Evolutionary conservation across 768 basidiomycete genomes (phyloP), one percentile per base, ranked within the genome.

Genomic region (Xanthoconium stramineum): DNA sequence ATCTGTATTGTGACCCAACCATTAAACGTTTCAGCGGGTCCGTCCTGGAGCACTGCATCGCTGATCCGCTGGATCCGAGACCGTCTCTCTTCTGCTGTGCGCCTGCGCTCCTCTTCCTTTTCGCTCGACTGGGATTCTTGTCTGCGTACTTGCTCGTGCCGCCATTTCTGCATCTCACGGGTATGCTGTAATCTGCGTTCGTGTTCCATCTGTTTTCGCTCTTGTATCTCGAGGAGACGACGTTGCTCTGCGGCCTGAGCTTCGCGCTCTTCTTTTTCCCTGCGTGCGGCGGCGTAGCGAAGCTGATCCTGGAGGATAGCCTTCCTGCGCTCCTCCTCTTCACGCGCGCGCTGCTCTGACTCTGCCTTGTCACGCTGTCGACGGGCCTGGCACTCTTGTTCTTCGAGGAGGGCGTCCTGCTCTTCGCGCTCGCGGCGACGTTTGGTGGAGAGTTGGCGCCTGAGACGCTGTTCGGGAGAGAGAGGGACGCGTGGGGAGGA

Each of bases 1-100:
- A 78, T 77, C 64, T 86, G 85, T 49, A 86, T 72, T 2, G 84
- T 84, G 3, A 85, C 78, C 83, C 84, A 86, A 0, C 85, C 86
- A 12, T 75, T 73, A 50, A 77, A 61, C 15, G 78, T 71, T 15
- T 73, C 70, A 50, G 68, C 70, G 7, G 63, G 63, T 51, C 73
- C 76, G 36, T 78, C 71, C 50, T 75, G 76, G 39, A 76, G 72
- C 37, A 80, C 77, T 5, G 74, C 76, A 43, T 74, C 69, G 59
- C 76, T 74, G 20, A 87, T 79, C 58, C 73, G 77, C 51, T 74
- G 74, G 62, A 72, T 75, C 56, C 80, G 75, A 51, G 77, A 65
- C 5, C 65, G 61, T 49, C 71, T 62, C 36, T 67, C 78, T 11
- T 72, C 70, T 36, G 74, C 78, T 37, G 74, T 76, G 47, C 65